Evolutionary conservation across 1,139 yeast species (phyloP).

Genomic region (Candida freyschussii): DNA sequence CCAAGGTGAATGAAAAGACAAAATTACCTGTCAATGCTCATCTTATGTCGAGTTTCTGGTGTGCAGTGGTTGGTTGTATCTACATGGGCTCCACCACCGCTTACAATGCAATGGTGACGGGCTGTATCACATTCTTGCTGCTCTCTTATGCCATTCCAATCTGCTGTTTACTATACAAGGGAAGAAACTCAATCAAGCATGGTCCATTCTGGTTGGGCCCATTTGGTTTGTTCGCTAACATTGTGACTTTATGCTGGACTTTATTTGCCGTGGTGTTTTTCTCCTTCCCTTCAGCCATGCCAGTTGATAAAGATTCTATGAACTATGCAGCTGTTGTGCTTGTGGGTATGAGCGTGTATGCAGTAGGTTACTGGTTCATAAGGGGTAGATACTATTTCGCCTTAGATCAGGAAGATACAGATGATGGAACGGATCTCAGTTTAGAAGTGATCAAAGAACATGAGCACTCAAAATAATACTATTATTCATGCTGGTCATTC

Average conservation of each 20-base stretch:
- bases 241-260: constrained; percentile 55
- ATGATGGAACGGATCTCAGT: constrained; percentile 6
- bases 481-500: no score
- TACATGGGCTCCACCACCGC: constrained; percentile 53
- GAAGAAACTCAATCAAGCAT: constrained; percentile 54
- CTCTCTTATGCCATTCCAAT: constrained; percentile 48
- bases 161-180: constrained; percentile 48
- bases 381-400: constrained; percentile 24
- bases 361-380: constrained; percentile 49
- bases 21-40: constrained; percentile 53
- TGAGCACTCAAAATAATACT: no score
- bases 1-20: constrained; percentile 39
- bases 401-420: constrained; percentile 16
- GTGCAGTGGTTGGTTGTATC: constrained; percentile 45
- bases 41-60: constrained; percentile 43
- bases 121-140: constrained; percentile 48
- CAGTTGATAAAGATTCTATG: constrained; percentile 59
- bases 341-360: constrained; percentile 49
- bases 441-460: no score
- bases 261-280: constrained; percentile 56
- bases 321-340: constrained; percentile 69
- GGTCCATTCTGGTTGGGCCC: constrained; percentile 72
- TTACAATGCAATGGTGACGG: constrained; percentile 51
- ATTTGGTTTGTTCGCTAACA: constrained; percentile 51
- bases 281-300: constrained; percentile 64